Base-by-base conservation (phyloP, 139 green algal species). In the Chlorella sp. region DNA sequence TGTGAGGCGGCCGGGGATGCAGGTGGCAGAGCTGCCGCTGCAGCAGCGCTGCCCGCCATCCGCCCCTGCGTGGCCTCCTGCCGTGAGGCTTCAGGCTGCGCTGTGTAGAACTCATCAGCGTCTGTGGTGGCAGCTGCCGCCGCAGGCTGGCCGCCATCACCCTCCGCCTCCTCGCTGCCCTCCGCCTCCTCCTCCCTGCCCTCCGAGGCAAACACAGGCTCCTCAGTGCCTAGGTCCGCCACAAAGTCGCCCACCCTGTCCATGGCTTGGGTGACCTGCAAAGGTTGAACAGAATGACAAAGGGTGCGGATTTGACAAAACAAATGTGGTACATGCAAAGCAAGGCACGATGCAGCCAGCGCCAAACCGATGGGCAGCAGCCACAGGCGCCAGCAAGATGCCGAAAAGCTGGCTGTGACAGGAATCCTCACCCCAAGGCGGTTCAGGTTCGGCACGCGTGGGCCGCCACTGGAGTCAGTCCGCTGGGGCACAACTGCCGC, bases 191-290 rank as follows among this genome's bases (percentile, higher is more conserved):
- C 30, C 34, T n/a, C 68, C 34, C 68, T 47, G 34, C 34, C 68
- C 17, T 23, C 68, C 41, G 64, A 30, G 17, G 34, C 12, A 25
- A 74, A 74, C 20, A 60, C 70, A 18, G n/a, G 39, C 26, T 78
- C 41, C 25, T 78, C 70, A 23, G 70, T 78, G 70, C 70, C 70
- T 41, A 78, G 70, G 26, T 78, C 70, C 9, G 41, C 39, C 12
- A 78, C 39, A 20, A 78, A 47, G 25, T 41, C 70, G 5, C 70
- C 70, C 26, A 78, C 39, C 0, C 5, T 3, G 12, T 28, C 39
- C 70, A 78, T 78, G 1, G 70, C 70, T 38, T 78, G 70, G 1
- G 70, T 78, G 39, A 47, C 13, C 70, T 78, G 70, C 30, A 44
- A 0, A 18, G 65, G 15, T 12, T 2, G 26, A n/a, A n/a, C n/a